Evolutionary conservation across 2,329 filamentous ascomycete species (phyloP).

Genomic region (Sporothrix pseudoabietina): DNA sequence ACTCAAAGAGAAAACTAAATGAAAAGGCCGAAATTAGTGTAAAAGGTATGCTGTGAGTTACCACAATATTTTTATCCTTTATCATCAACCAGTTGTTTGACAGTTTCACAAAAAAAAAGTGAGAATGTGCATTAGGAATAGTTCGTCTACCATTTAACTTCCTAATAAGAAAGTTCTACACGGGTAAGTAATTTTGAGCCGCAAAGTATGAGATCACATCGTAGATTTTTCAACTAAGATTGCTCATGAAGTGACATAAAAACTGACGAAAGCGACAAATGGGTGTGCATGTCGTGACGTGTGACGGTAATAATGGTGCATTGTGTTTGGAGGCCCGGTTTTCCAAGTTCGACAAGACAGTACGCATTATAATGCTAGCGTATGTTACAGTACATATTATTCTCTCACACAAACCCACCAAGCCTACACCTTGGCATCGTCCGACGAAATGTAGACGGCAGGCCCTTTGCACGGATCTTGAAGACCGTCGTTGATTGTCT

Average conservation of each 20-base stretch:
- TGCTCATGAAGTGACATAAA: too few species aligned
- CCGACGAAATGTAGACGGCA: neutral
- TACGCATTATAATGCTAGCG: neutral
- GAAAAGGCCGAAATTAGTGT: neutral
- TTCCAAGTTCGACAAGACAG: neutral
- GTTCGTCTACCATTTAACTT: neutral
- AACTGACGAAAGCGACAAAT: neutral
- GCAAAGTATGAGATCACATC: neutral
- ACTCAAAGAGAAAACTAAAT: neutral
- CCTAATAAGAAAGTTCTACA: neutral
- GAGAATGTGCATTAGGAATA: too few species aligned
- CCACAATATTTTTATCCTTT: neutral
- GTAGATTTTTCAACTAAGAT: neutral
- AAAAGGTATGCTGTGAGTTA: neutral
- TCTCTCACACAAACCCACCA: neutral
- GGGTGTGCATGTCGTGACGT: neutral
- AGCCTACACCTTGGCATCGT: conserved; percentile 18
- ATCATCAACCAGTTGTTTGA: neutral
- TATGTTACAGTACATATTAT: neutral
- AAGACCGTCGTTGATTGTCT: conserved; percentile 24
- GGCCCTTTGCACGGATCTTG: conserved; percentile 24
- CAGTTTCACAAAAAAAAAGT: neutral
- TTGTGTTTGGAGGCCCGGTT: neutral
- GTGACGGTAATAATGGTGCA: neutral
- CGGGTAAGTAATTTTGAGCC: neutral